Base-by-base conservation (phyloP, 1,284 basidiomycete genomes). In the Ceratobasidium sp. region DNA sequence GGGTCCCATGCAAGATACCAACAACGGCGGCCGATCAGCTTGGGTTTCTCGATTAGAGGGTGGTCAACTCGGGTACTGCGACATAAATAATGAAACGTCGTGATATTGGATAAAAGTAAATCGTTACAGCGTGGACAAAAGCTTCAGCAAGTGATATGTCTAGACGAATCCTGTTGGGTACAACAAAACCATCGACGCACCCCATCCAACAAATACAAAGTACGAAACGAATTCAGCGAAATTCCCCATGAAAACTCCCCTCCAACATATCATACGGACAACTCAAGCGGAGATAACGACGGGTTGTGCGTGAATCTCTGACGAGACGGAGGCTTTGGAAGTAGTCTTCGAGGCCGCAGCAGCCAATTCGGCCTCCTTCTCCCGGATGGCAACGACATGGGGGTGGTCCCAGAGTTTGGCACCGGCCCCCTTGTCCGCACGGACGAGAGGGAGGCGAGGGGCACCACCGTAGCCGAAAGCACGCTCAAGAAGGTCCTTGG, bases 401-500 rank as follows among this genome's bases (percentile, higher is more conserved):
- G 85, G 81, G 73, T 91, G 87, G 56, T 83, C 82, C 85, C 88
- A 88, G 68, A 95, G 78, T 2, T 81, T 81, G 57, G 82, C 78
- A 21, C 83, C 87, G 27, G 78, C 84, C 8, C 57, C 70, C 41
- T 71, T 69, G 29, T 41, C 67, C 21, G 88, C 85, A 3, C 87
- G 85, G 46, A 85, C 84, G 56, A 96, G 82, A 9, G 94, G 90
- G 71, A 82, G 85, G 69, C 93, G 84, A 46, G 90, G 86, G 39
- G 83, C 77, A 0, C 92, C 90, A 16, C 89, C 89, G 75, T 91
- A 91, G 4, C 91, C 91, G 73, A 74, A 74, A 49, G 87, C 83
- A 75, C 85, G 87, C 77, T 89, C 80, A 30, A 94, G 78, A 59
- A 91, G 82, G 76, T 81, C 88, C 79, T 96, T 96, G 13, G 90